Conservation (phyloP, 495 filamentous ascomycete species). For the Articulospora tetracladia region DNA sequence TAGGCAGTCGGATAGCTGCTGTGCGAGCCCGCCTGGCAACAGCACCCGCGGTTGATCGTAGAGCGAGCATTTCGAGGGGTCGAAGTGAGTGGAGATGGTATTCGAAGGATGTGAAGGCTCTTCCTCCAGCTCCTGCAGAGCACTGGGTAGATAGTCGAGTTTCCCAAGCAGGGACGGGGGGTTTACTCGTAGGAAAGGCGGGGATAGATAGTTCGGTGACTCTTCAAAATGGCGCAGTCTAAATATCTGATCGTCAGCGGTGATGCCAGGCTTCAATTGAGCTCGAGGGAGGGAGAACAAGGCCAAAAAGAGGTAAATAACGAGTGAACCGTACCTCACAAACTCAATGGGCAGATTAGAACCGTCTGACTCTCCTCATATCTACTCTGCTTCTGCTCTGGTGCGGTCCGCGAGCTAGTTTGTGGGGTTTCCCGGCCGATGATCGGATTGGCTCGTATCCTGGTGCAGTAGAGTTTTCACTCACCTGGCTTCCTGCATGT, state of each 20-base stretch:
- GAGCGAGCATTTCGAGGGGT: slow-evolving; percentile 23
- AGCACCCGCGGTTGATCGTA: slow-evolving; percentile 23
- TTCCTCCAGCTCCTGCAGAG: slow-evolving; percentile 21
- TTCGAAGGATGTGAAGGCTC: neutral
- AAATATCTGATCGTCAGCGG: neutral
- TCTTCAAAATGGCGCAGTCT: slow-evolving; percentile 19
- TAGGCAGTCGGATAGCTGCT: slow-evolving; percentile 10
- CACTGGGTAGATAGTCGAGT: slow-evolving; percentile 10
- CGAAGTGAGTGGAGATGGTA: slow-evolving; percentile 21
- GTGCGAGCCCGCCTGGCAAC: slow-evolving; percentile 26
- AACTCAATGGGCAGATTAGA: slow-evolving; percentile 8
- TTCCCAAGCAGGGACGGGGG: slow-evolving; percentile 16
- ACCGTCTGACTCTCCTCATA: neutral
- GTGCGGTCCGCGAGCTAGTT: slow-evolving; percentile 4
- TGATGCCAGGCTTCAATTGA: neutral
- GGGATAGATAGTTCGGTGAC: slow-evolving; percentile 6
- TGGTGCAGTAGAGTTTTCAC: slow-evolving; percentile 12
- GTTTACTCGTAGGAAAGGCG: slow-evolving; percentile 20
- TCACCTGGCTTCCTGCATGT: slow-evolving; percentile 10
- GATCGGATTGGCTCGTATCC: slow-evolving; percentile 16
- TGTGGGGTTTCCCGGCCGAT: slow-evolving; percentile 11
- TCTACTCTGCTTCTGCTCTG: slow-evolving; percentile 3
- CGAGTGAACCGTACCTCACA: slow-evolving; percentile 9
- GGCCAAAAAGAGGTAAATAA: neutral
- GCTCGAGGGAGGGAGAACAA: neutral